These are phyloP conservation scores for Jackrogersella multiformis DNA, from an alignment of 495 filamentous ascomycete genomes.

Conservation along the genomic window DNA sequence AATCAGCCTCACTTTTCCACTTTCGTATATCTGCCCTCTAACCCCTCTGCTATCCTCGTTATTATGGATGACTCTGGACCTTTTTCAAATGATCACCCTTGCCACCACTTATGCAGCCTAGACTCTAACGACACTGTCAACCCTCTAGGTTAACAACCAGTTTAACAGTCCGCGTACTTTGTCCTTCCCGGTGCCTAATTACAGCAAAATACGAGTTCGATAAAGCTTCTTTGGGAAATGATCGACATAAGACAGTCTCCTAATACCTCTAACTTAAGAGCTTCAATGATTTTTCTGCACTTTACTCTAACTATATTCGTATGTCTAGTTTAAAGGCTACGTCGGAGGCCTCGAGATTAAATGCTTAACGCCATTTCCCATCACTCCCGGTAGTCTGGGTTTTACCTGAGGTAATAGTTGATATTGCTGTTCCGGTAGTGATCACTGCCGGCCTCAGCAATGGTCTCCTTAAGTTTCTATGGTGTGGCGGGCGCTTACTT, in stretches of 20 bases:
- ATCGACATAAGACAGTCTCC: constrained; percentile 20
- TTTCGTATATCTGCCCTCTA: constrained; percentile 35
- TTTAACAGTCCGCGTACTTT: constrained; percentile 6
- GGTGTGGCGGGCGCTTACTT: neutral
- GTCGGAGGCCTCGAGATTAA: constrained; percentile 19
- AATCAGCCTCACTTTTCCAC: constrained; percentile 41
- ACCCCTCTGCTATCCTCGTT: constrained; percentile 16
- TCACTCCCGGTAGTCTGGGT: neutral
- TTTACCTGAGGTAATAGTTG: neutral
- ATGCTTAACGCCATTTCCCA: neutral
- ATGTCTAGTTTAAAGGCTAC: neutral
- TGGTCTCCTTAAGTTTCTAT: neutral
- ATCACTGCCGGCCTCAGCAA: neutral
- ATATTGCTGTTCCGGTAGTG: neutral
- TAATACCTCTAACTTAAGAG: constrained; percentile 4
- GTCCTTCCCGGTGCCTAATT: constrained; percentile 22
- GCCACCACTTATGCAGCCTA: constrained; percentile 32
- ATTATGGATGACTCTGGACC: constrained; percentile 32
- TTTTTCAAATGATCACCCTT: constrained; percentile 35
- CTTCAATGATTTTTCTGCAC: constrained; percentile 8
- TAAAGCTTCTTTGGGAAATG: constrained; percentile 15
- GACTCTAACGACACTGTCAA: constrained; percentile 13
- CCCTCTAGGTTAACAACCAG: constrained; percentile 8
- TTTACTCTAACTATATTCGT: constrained; percentile 22
- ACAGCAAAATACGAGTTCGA: constrained; percentile 33